phyloP scores from a whole-genome alignment of 768 basidiomycete species.

The Pulveroboletus frians region DNA sequence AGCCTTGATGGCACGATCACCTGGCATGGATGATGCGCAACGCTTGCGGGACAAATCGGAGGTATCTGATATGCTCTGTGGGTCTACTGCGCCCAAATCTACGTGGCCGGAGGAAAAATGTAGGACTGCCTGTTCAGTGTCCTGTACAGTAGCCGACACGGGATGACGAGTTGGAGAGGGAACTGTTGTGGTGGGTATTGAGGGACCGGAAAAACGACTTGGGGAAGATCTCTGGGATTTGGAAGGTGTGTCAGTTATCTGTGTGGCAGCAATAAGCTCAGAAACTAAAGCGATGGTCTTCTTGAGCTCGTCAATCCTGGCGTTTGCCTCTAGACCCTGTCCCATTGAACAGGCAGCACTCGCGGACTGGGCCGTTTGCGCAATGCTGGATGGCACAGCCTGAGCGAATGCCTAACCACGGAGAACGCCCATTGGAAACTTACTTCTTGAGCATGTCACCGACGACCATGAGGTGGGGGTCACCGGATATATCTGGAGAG shows the following conservation, averaged over 20 bases:
- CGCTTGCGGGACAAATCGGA: slow-evolving; percentile 47
- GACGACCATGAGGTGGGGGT: slow-evolving; percentile 46
- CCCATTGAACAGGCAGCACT: slow-evolving; percentile 44
- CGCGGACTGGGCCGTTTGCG: slow-evolving; percentile 54
- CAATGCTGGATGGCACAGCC: slow-evolving; percentile 43
- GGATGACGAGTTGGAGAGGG: slow-evolving; percentile 21
- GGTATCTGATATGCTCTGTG: slow-evolving; percentile 24
- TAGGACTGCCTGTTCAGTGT: slow-evolving; percentile 22
- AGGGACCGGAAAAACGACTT: slow-evolving; percentile 17
- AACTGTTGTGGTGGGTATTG: slow-evolving; percentile 37
- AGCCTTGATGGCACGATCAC: slow-evolving; percentile 42
- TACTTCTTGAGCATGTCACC: slow-evolving; percentile 53
- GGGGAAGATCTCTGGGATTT: slow-evolving; percentile 31
- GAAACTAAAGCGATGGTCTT: slow-evolving; percentile 50
- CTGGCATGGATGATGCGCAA: slow-evolving; percentile 44
- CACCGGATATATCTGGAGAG: slow-evolving; percentile 34
- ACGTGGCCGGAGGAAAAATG: slow-evolving; percentile 13
- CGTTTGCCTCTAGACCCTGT: slow-evolving; percentile 44
- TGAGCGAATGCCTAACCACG: slow-evolving; percentile 3
- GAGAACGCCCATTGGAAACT: slow-evolving; percentile 16
- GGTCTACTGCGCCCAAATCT: slow-evolving; percentile 20
- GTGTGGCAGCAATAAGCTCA: slow-evolving; percentile 47
- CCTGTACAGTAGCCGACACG: slow-evolving; percentile 16
- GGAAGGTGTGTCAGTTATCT: slow-evolving; percentile 31
- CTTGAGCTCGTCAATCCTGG: slow-evolving; percentile 51